Base-by-base conservation (phyloP, 257 asterid genomes). In the Nicotiana otophora region DNA sequence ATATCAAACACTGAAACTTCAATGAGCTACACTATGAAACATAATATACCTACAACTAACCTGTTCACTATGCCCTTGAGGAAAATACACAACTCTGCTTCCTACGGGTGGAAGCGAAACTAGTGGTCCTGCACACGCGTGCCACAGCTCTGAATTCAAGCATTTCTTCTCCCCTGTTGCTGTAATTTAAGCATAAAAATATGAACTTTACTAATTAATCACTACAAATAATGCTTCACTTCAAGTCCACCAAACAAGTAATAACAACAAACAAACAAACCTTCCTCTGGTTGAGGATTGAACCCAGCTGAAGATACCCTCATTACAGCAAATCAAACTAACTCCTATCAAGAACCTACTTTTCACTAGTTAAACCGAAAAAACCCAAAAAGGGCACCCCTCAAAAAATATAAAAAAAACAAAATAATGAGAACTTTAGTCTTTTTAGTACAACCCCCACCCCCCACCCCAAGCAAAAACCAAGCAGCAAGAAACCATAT, bases 141-240 rank as follows among this genome's bases (percentile, higher is more conserved):
- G 99, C 99, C 99, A 95, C 48, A 95, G 92, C 94, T 95, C 98
- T 20, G 98, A 92, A 86, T 95, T 95, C 92, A 95, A 89, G 95
- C 97, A 92, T 88, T 93, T 93, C 89, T 91, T 93, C 89, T 91
- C 98, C 82, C 93, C 99, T 90, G 81, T 79, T 55, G 65, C 78
- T 64, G 58, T 84, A 33, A 48, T 5, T 69, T 8, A 33, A 60
- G 69, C 81, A 65, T 30, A 82, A 81, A 65, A 74, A 77, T 61
- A 33, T 75, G 4, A 63, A 79, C 3, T 9, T 23, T 46, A 20
- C n/a, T 62, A 58, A 72, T 51, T 70, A 33, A 82, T 42, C 77
- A 61, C 34, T 68, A 15, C 63, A 55, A 60, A 33, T 8, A 62
- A 53, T 77, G 26, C 66, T 76, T 23, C 81, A 81, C 81, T 34